Evolutionary conservation across 805 yeast genomes (phyloP).

Genomic region (Candida ortonii): DNA sequence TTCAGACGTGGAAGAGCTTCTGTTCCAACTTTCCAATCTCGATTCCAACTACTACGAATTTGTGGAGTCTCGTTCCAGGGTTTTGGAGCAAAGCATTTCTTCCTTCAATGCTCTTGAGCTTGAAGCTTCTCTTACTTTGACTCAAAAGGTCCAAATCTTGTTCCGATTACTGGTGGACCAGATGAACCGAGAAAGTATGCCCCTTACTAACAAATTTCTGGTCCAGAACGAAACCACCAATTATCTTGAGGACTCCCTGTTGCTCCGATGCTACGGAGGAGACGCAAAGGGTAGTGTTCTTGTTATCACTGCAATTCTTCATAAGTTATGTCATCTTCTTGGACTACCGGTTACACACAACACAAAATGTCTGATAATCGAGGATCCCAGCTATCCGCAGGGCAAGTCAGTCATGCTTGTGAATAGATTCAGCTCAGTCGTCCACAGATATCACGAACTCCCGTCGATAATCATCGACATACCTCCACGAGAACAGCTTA

Average conservation of each 20-base stretch:
- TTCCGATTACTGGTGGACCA: no score
- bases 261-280: conserved; percentile 14
- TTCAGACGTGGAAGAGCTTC: conserved; percentile 14
- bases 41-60: conserved; percentile 27
- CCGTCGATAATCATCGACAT: conserved; percentile 1
- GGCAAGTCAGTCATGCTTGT: no score
- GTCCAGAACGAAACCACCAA: not conserved
- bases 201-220: conserved; percentile 4
- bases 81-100: conserved; percentile 4
- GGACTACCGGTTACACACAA: conserved; percentile 6
- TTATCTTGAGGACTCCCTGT: conserved; percentile 8
- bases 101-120: conserved; percentile 8
- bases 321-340: conserved; percentile 7
- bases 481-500: not conserved
- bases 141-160: conserved; percentile 4
- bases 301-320: conserved; percentile 8
- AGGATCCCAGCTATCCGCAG: conserved; percentile 2
- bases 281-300: conserved; percentile 7
- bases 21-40: conserved; percentile 14
- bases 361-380: conserved; percentile 3
- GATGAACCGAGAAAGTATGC: conserved; percentile 10
- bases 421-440: not conserved
- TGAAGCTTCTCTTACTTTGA: conserved; percentile 4
- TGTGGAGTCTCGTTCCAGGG: conserved; percentile 7
- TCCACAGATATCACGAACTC: conserved; percentile 1